These are phyloP conservation scores for Clausena lansium DNA, from an alignment of 345 rosid genomes.

Conservation along the genomic window DNA sequence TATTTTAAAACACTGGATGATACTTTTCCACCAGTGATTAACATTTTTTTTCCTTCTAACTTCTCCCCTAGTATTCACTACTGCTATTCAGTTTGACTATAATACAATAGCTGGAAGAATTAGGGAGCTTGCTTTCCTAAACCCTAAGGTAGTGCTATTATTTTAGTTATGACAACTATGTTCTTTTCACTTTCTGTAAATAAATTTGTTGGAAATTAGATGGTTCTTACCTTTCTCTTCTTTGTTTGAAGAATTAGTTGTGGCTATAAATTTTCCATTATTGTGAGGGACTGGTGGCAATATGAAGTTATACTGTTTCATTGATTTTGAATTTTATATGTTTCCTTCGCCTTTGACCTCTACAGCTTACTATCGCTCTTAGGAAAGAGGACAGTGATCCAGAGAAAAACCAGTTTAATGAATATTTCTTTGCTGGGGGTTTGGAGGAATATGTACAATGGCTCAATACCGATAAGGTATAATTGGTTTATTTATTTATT, in stretches of 20 bases:
- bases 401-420: slow-evolving; percentile 56
- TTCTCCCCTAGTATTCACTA: slow-evolving; percentile 68
- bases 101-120: slow-evolving; percentile 83
- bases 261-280: background rate
- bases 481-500: background rate
- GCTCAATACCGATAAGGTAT: slow-evolving; percentile 88
- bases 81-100: slow-evolving; percentile 84
- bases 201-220: background rate
- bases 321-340: background rate
- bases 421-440: slow-evolving; percentile 84
- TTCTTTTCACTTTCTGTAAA: background rate
- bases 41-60: slow-evolving; percentile 12
- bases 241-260: background rate
- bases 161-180: slow-evolving; percentile 5
- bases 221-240: background rate
- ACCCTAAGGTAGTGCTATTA: slow-evolving; percentile 65
- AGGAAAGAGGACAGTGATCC: slow-evolving; percentile 58
- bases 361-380: slow-evolving; percentile 75
- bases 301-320: slow-evolving; percentile 10
- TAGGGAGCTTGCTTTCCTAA: slow-evolving; percentile 93
- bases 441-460: slow-evolving; percentile 88
- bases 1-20: slow-evolving; percentile 1
- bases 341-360: slow-evolving; percentile 1
- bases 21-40: slow-evolving; percentile 14
- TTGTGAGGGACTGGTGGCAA: background rate